Base-by-base conservation (phyloP, 495 filamentous ascomycete genomes). In the Coniosporium apollinis region DNA sequence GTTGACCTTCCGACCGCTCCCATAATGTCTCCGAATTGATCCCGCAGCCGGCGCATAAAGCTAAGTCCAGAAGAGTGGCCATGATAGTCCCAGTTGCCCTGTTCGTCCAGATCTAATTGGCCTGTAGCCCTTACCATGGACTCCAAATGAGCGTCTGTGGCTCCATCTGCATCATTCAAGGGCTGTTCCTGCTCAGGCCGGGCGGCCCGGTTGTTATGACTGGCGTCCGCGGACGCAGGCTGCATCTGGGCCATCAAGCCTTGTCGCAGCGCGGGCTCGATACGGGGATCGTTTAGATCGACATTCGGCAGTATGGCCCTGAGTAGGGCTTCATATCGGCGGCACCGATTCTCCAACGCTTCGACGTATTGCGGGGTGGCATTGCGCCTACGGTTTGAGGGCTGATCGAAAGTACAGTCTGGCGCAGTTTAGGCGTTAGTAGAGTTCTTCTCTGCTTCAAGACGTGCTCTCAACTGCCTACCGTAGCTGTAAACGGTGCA, bases 341-440 rank as follows among this genome's bases (percentile, higher is more conserved):
- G 80, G 20, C 94, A 63, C 34, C 82, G 75, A 28, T 65, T 70
- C 54, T 96, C 91, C 19, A 97, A 61, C 0, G 80, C 82, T 57
- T 97, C 89, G 46, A 94, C 79, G 55, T 94, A 92, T 52, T 93
- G 83, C 24, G 89, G 89, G 20, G 84, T 79, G 22, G 89, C 87
- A 50, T 94, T 97, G 48, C 89, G 79, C 46, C 87, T 70, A 34
- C 89, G 74, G 52, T 94, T 94, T 21, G 89, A 96, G 11, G 89
- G 89, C 47, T 97, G 91, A 47, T 97, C 91, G 59, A 94, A 96
- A 3, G 89, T 92, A 56, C 89, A 97, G 39, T 96, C 89, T 97
- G 50, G n/a, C 9, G 13, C 13, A 30, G 32, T 5, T 10, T 36
- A 33, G 22, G 30, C 38, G 30, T 11, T 15, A 9, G 7, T 10